Conservation (phyloP, 495 filamentous ascomycete species). For the Penicillium steckii region DNA sequence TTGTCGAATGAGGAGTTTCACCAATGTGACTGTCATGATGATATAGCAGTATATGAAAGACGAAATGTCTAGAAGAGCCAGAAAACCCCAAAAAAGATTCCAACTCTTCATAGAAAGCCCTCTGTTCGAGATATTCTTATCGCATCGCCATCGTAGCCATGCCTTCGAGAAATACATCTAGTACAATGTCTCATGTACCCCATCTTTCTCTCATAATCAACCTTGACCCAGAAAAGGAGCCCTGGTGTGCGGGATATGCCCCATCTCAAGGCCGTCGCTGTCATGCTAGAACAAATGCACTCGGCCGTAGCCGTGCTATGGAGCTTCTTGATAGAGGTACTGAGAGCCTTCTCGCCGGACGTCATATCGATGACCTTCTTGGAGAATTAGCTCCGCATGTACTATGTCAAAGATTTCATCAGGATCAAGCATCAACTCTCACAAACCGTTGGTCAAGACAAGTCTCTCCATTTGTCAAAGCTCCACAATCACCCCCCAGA, state of each 20-base stretch:
- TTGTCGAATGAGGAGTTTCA: neutral
- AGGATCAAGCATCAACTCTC: conserved; percentile 21
- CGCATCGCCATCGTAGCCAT: neutral
- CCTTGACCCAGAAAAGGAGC: conserved; percentile 23
- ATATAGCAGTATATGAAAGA: neutral
- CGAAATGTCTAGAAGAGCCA: neutral
- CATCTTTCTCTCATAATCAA: conserved; percentile 25
- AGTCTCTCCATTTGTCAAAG: conserved; percentile 10
- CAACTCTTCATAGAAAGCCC: neutral
- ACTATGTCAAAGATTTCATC: conserved; percentile 26
- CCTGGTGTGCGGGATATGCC: conserved; percentile 25
- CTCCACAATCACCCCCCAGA: neutral
- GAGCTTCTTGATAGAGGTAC: conserved; percentile 23
- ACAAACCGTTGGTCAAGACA: conserved; percentile 13
- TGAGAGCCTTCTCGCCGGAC: conserved; percentile 14
- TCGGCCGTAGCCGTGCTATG: conserved; percentile 13
- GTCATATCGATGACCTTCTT: conserved; percentile 15
- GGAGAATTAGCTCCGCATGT: conserved; percentile 25
- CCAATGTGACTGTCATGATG: neutral
- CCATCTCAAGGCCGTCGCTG: conserved; percentile 25
- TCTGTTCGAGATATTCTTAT: neutral
- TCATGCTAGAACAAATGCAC: conserved; percentile 14
- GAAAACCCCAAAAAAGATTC: neutral
- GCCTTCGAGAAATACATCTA: neutral
- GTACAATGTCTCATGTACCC: neutral